Base-by-base conservation (phyloP, 139 green algal species). In the Chlamydomonas sp. region DNA sequence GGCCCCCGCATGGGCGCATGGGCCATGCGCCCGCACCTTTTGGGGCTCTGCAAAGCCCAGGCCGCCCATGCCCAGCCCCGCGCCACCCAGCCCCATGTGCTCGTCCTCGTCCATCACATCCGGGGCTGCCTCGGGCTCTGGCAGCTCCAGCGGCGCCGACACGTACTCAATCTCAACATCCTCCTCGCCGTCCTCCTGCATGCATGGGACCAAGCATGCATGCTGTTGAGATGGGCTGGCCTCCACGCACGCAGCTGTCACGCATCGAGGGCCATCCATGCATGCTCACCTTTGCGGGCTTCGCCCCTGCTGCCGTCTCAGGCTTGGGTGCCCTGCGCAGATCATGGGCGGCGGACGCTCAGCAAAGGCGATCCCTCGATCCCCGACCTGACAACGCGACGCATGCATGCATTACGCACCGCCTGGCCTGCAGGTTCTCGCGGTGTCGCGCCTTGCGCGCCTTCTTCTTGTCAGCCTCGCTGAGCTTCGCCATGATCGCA, bases 91-190 rank as follows among this genome's bases (percentile, higher is more conserved):
- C 2, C 73, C 73, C 2, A 31, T 37, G 34, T 60, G 22, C 58
- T 72, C 69, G 37, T 75, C 76, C 4, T 77, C 73, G 10, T 68
- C 66, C 1, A 71, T 71, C 20, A 49, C 48, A 3, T 65, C 57
- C 20, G 28, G 22, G 37, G 38, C 49, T 58, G 38, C 29, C 35
- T 8, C 48, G 30, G 69, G 48, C 38, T 57, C n/a, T 65, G 72
- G 75, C 24, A 79, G 68, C 16, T 82, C 76, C 16, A 80, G 49
- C 22, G 79, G 79, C 0, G 76, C 76, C 10, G 80, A 68, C 2
- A 85, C 80, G 65, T 85, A 85, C 68, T 85, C 80, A 29, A 83
- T 74, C 3, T 79, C 70, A 5, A 85, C 76, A 5, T 85, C 70
- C 34, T 82, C 75, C 5, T 85, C 79, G 0, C 73, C 74, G 64